Conservation (phyloP, 768 basidiomycete genomes). For the Mycena olivaceomarginata region DNA sequence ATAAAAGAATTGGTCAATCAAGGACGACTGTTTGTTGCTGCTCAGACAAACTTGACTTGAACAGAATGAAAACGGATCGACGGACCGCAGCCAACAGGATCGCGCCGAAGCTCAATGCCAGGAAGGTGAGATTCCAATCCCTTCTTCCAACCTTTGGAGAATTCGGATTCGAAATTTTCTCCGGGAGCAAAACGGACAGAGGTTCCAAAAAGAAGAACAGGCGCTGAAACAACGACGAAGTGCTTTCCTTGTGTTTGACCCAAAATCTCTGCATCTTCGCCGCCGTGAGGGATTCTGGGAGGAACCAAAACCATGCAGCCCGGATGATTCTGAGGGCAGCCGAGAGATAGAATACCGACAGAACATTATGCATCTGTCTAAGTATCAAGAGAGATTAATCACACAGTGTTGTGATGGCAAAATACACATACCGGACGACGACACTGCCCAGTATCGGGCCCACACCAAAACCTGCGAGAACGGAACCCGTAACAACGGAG, state of each 20-base stretch:
- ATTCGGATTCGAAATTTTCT: conserved; percentile 45
- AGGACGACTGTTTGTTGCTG: conserved; percentile 67
- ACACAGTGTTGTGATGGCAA: background rate
- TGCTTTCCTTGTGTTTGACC: conserved; percentile 58
- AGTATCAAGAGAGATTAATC: background rate
- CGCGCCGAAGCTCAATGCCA: conserved; percentile 73
- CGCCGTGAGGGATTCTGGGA: conserved; percentile 87
- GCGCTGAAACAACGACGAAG: conserved; percentile 61
- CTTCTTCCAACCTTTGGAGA: conserved; percentile 58
- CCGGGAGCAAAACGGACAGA: conserved; percentile 78
- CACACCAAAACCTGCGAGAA: conserved; percentile 84
- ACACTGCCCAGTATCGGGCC: conserved; percentile 86
- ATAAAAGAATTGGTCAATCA: conserved; percentile 79
- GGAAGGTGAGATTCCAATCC: conserved; percentile 81
- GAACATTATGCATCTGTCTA: conserved; percentile 65
- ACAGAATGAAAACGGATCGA: background rate
- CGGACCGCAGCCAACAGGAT: conserved; percentile 68
- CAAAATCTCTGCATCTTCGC: conserved; percentile 66
- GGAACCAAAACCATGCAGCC: conserved; percentile 68
- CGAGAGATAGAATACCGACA: conserved; percentile 86
- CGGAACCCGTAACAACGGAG: conserved; percentile 79
- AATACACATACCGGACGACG: conserved; percentile 64
- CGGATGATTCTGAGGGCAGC: conserved; percentile 69
- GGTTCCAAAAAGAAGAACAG: conserved; percentile 83
- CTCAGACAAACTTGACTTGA: conserved; percentile 3